Base-by-base conservation (phyloP, 2,329 filamentous ascomycete species). In the Lasiodiplodia sp. region DNA sequence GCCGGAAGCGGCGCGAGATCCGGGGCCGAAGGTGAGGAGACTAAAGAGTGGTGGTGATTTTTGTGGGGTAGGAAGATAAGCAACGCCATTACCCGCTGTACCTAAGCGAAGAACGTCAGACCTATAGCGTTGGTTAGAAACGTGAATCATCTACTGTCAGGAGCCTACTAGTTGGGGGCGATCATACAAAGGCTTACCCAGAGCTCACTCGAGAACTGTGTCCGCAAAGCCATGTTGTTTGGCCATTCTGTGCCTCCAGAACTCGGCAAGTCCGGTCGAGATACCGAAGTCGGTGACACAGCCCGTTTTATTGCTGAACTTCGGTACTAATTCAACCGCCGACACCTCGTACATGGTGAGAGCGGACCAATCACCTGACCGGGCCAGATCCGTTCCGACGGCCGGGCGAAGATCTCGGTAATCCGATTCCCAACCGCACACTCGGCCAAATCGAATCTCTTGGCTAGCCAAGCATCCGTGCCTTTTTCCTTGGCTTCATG, bases 1-100 rank as follows among this genome's bases (percentile, higher is more conserved):
- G 60, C 37, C 60, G 60, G 60, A 64, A 64, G 38, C 31, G 25
- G 60, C 7, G 51, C 21, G 37, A 34, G 58, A 51, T 63, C 58
- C 58, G 58, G 57, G 16, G 12, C 38, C 7, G 23, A 47, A 11
- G 2, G 18, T 8, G 34, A 28, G 14, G 37, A 23, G 55, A 21
- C 21, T 38, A 14, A 28, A 38, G 11, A 60, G 44, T 31, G 37
- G 18, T 14, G 28, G 16, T 25, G 38, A 8, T 18, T 31, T 7
- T 21, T 37, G 58, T 34, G 23, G 38, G 37, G 18, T 21, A 18
- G 10, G 31, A 34, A 34, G 18, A 60, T 60, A 60, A 60, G 34
- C 56, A 44, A 7, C 12, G 7, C 12, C 21, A 44, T 16, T n/a
- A 44, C 40, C 16, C 28, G 16, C 10, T 4, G 25, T 40, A 23